Base-by-base conservation (phyloP, 495 filamentous ascomycete species). In the Daldinia caldariorum region DNA sequence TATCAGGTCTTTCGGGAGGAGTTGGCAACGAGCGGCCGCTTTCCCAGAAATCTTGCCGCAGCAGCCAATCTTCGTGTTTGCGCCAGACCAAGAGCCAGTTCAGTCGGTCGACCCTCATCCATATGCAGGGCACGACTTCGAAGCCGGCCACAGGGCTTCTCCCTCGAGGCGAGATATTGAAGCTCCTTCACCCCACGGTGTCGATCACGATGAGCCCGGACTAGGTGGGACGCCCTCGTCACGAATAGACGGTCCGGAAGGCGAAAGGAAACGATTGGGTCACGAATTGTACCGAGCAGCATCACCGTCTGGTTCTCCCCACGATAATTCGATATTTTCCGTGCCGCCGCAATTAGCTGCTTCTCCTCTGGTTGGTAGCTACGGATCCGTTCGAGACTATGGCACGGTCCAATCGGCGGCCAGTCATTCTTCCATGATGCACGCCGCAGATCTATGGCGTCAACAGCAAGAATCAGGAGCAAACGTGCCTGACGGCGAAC, bases 1-100 rank as follows among this genome's bases (percentile, higher is more conserved):
- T 75, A 89, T 98, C 71, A 89, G 96, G 70, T 97, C 94, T 73
- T 99, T 99, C 77, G 91, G 95, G 53, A 88, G 92, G 50, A 96
- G 92, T 70, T 98, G 94, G 93, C 92, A 93, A 74, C 88, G 95
- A 73, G 95, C 95, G 37, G 94, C 94, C 4, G 89, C 86, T 37
- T 99, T 97, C 82, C 84, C 86, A 29, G 94, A 97, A 76, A 90
- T 97, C 55, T 85, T 93, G 14, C 91, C 92, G 5, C 88, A 89
- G 22, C 87, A 88, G 3, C 87, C 89, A 16, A 89, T 92, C 22
- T 92, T 96, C 71, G 80, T 91, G 34, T 84, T 88, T 49, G 81
- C 84, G 45, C 74, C 82, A 2, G 83, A 84, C 47, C 79, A 82
- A 62, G 80, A 79, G 26, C 78, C 79, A 16, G 66, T 80, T 16